Conservation (phyloP, 108 stramenopile genomes). For the Fragilaria radians region DNA sequence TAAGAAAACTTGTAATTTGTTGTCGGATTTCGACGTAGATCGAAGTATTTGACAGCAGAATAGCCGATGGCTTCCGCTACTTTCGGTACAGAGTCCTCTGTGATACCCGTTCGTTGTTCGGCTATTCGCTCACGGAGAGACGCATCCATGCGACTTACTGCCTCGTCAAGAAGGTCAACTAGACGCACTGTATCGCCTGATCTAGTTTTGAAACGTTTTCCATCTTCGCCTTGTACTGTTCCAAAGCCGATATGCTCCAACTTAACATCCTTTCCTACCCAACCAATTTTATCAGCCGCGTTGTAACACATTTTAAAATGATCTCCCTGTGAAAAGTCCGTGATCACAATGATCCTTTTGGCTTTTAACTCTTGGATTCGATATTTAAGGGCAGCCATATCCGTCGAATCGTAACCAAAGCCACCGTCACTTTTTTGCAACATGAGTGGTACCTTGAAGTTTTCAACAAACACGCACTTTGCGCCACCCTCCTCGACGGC, state of each 20-base stretch:
- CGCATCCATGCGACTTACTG: conserved; percentile 82
- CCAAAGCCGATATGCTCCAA: conserved; percentile 98
- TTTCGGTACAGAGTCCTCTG: conserved; percentile 71
- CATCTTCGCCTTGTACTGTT: conserved; percentile 95
- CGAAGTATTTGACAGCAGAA: conserved; percentile 99
- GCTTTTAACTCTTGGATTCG: conserved; percentile 74
- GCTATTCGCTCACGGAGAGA: conserved; percentile 69
- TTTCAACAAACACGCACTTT: conserved; percentile 86
- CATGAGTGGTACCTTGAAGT: conserved; percentile 90
- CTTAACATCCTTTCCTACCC: conserved; percentile 68
- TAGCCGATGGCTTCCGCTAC: conserved; percentile 96
- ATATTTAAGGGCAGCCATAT: conserved; percentile 98
- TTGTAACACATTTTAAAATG: conserved; percentile 95
- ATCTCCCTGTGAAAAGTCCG: conserved; percentile 94
- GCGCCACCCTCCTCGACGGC: conserved; percentile 86
- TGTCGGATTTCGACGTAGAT: conserved; percentile 93
- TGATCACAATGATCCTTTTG: conserved; percentile 91
- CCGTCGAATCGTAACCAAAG: conserved; percentile 99
- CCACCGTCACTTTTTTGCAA: conserved; percentile 98
- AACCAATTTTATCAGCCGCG: conserved; percentile 89
- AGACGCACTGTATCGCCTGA: conserved; percentile 97
- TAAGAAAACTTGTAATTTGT: conserved; percentile 98
- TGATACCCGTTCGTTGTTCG: conserved; percentile 63
- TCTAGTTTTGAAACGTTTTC: conserved; percentile 98
- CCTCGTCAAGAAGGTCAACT: conserved; percentile 97